Evolutionary conservation across 2,329 filamentous ascomycete genomes (phyloP).

Genomic region (Neoarthrinium moseri): DNA sequence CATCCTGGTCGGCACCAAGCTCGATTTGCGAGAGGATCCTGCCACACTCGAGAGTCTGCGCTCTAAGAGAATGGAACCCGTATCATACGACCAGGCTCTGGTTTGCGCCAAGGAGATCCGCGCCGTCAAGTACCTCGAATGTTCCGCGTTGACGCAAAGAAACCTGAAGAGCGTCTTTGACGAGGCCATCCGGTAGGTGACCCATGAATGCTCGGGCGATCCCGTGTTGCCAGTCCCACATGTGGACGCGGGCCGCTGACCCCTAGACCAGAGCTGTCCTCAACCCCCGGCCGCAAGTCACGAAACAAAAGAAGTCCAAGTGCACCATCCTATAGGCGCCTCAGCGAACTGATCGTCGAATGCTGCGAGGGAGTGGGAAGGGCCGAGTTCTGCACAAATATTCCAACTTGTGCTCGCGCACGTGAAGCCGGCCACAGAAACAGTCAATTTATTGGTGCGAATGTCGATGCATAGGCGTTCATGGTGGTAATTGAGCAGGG

Average conservation of each 20-base stretch:
- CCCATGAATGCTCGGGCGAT: too few species aligned
- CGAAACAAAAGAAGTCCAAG: slow-evolving; percentile 63
- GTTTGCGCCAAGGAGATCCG: slow-evolving; percentile 89
- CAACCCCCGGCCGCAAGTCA: slow-evolving; percentile 60
- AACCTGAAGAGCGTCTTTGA: slow-evolving; percentile 99
- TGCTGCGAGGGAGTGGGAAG: slow-evolving; percentile 1
- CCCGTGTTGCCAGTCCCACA: neutral
- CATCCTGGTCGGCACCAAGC: slow-evolving; percentile 95
- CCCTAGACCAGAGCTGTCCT: slow-evolving; percentile 61
- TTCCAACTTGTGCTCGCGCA: slow-evolving; percentile 13
- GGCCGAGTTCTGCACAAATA: slow-evolving; percentile 13
- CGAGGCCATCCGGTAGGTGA: slow-evolving; percentile 87
- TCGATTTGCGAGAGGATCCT: slow-evolving; percentile 89
- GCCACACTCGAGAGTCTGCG: slow-evolving; percentile 78
- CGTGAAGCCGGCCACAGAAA: slow-evolving; percentile 19
- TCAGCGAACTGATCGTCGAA: neutral
- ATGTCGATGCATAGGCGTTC: slow-evolving; percentile 25
- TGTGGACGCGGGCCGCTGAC: slow-evolving; percentile 12
- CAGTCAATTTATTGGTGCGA: slow-evolving; percentile 28
- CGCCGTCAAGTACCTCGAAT: slow-evolving; percentile 97
- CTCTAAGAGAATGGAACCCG: slow-evolving; percentile 94
- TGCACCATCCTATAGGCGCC: slow-evolving; percentile 64
- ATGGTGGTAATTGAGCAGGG: slow-evolving; percentile 30
- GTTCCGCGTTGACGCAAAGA: slow-evolving; percentile 92
- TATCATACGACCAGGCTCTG: slow-evolving; percentile 89